Base-by-base conservation (phyloP, 2,329 filamentous ascomycete species). In the Helicocarpus griseus region DNA sequence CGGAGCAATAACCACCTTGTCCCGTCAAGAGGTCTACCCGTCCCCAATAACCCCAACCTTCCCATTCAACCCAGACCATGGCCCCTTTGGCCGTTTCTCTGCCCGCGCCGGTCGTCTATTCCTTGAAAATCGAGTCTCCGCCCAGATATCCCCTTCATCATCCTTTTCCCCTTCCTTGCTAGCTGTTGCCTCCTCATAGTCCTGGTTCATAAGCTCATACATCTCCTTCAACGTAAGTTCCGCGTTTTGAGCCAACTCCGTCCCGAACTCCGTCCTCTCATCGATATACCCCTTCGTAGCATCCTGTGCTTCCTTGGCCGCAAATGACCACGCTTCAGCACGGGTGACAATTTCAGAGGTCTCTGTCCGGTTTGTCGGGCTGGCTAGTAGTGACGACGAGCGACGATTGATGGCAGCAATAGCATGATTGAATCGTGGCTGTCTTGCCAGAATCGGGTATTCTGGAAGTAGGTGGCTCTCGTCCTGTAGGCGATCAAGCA, bases 391-490 rank as follows among this genome's bases (percentile, higher is more conserved):
- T 5, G 52, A 49, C 40, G 57, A 56, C 3, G 62, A n/a, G n/a
- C n/a, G 59, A 17, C 59, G 57, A 28, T 56, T 60, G 14, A 64
- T 57, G 8, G 63, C 58, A 2, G 63, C 60, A 26, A 62, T 59
- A 5, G 60, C 61, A 39, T 67, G 61, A 47, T 68, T 66, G 58
- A 68, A 68, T 35, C 65, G 66, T 4, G 63, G 58, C 47, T 71
- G 68, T 31, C 61, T 63, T 19, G 64, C 60, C 5, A 65, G 57
- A 22, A 68, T 59, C 3, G 69, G 68, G 46, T 71, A 71, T 48
- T 70, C 67, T 1, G 69, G 67, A n/a, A 71, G 67, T 7, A 72
- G 60, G 43, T 71, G 69, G 46, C 69, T 71, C 53, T 72, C 69
- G 35, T 71, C 67, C 7, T 63, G 63, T n/a, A 72, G 53, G 13